Base-by-base conservation (phyloP, 202 grass and related monocot species). In the Schoenoplectus triqueter region DNA sequence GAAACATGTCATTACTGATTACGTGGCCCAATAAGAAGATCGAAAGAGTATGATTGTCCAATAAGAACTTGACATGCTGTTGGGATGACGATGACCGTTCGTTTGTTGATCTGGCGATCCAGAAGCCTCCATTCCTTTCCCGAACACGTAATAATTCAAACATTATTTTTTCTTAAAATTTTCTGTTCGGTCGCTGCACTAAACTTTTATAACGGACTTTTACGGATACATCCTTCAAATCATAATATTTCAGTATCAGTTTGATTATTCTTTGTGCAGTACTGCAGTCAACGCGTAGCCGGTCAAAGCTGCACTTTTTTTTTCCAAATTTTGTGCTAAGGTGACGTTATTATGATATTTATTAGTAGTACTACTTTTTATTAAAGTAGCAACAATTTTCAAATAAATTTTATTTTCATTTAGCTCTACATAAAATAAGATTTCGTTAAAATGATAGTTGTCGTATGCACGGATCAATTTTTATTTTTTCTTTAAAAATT, bases 11-110 rank as follows among this genome's bases (percentile, higher is more conserved):
- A 82, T 31, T 82, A 3, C 39, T 39, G 85, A 64, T 72, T 14
- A 82, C 85, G 85, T 87, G 85, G 85, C 41, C 85, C 85, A 87
- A 87, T 87, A 2, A 49, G 41, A 82, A 48, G 49, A 17, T 15
- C 7, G 31, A 31, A 10, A 45, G 14, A 4, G 17, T 13, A 14
- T 52, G 59, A 56, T 82, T 61, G 0, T 7, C 86, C 86, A 87
- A 84, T 87, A 10, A 20, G 59, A 67, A 56, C 63, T 67, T 56
- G 86, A 63, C 46, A 65, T 87, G 77, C 66, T 87, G 85, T n/a
- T 87, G 85, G 85, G 66, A 73, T 79, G 48, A 87, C 68, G 65
- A 47, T 14, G 17, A 69, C 85, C 64, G 85, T 87, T 51, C 77
- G 77, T 66, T 81, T 50, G 31, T 22, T n/a, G 15, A 87, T 87